Evolutionary conservation across 2,329 filamentous ascomycete genomes (phyloP).

Genomic region (Neurospora sp.): DNA sequence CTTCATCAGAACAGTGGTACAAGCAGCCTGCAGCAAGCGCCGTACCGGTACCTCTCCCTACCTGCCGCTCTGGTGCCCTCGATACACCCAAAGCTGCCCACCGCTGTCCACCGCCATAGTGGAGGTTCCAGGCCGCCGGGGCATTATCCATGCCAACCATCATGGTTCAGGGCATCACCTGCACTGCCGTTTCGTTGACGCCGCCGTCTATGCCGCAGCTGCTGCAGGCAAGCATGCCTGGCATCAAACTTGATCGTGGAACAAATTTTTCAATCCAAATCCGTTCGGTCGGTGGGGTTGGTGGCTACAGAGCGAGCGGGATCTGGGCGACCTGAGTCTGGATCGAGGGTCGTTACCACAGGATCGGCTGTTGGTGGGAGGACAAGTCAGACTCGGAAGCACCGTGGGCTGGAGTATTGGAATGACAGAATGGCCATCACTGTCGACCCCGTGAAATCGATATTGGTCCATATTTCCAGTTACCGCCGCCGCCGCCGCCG

Average conservation of each 20-base stretch:
- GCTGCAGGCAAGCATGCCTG: not conserved
- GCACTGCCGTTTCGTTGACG: not conserved
- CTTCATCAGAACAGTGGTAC: slow-evolving; percentile 15
- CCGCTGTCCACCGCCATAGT: slow-evolving; percentile 5
- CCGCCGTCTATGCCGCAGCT: not conserved
- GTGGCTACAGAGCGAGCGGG: not conserved
- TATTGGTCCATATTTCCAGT: not conserved
- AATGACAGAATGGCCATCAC: not conserved
- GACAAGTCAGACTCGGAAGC: not conserved
- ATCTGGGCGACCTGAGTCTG: not conserved
- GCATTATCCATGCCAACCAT: not conserved
- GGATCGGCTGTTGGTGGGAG: not conserved
- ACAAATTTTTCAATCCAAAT: slow-evolving; percentile 10
- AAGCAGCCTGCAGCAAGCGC: slow-evolving; percentile 9
- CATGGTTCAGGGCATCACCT: not conserved
- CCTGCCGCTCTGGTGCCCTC: not conserved
- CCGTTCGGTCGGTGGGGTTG: slow-evolving; percentile 8
- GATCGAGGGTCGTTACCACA: not conserved
- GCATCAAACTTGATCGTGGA: not conserved
- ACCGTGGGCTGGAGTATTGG: not conserved
- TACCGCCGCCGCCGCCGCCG: not conserved
- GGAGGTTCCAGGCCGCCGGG: not conserved
- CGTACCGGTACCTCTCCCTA: slow-evolving; percentile 15
- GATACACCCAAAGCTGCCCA: slow-evolving; percentile 12
- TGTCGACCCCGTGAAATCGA: not conserved